Evolutionary conservation across 305 asterid species (phyloP).

Genomic region (Fraxinus baroniana): DNA sequence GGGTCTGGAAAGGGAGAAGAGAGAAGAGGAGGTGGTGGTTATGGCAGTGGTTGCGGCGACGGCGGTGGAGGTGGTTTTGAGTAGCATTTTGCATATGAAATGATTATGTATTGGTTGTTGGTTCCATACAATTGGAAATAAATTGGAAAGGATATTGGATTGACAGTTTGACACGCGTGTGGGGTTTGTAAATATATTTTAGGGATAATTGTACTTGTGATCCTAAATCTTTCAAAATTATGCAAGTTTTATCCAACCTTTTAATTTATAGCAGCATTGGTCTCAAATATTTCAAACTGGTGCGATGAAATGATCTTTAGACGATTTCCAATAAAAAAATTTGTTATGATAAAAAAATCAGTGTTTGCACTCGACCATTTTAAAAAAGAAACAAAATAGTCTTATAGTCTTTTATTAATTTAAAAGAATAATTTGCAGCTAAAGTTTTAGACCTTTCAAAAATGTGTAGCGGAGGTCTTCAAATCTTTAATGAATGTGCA

Average conservation of each 20-base stretch:
- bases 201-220: background rate
- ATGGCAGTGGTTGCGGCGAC: slow-evolving; percentile 5
- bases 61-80: slow-evolving; percentile 40
- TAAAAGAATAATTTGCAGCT: background rate
- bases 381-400: no score
- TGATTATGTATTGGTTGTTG: slow-evolving; percentile 20
- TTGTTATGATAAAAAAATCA: no score
- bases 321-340: no score
- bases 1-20: slow-evolving; percentile 34
- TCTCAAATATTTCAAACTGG: background rate
- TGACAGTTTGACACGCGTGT: background rate
- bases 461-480: no score
- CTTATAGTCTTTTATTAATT: background rate
- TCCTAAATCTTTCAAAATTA: background rate
- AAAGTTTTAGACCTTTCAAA: no score
- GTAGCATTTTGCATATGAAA: slow-evolving; percentile 39
- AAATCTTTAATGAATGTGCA: background rate
- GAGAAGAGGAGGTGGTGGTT: slow-evolving; percentile 28
- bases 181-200: background rate
- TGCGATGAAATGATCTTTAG: background rate
- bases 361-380: background rate
- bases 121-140: background rate
- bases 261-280: background rate
- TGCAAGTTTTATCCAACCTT: background rate
- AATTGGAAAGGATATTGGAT: background rate